These are phyloP conservation scores for Yarrowia sp. DNA, from an alignment of 805 yeast species.

Conservation along the genomic window DNA sequence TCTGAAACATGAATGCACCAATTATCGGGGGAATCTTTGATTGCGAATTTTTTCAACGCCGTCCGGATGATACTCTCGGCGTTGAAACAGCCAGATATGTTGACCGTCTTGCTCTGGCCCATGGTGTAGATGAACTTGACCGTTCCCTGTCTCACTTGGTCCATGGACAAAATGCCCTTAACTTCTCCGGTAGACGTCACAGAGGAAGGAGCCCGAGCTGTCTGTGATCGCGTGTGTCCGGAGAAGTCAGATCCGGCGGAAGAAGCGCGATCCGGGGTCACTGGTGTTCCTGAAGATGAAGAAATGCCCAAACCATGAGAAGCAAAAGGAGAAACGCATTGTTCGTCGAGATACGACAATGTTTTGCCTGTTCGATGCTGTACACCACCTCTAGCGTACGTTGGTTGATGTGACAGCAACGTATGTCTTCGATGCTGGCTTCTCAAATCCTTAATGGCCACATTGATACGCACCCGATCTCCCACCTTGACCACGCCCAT, in stretches of 20 bases:
- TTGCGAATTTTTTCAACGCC: conserved; percentile 53
- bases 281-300: conserved; percentile 6
- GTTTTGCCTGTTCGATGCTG: conserved; percentile 26
- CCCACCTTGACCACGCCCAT: conserved; percentile 78
- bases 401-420: neutral
- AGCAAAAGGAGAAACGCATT: conserved; percentile 32
- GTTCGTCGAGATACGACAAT: conserved; percentile 29
- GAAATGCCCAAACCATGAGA: conserved; percentile 18
- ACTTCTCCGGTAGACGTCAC: neutral
- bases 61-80: conserved; percentile 74
- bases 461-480: conserved; percentile 69
- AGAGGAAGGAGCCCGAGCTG: neutral
- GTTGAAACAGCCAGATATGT: conserved; percentile 74
- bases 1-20: conserved; percentile 52
- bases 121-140: conserved; percentile 72
- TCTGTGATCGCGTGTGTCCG: neutral
- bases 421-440: conserved; percentile 28
- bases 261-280: neutral
- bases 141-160: conserved; percentile 39
- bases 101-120: conserved; percentile 66
- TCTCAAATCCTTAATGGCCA: conserved; percentile 52
- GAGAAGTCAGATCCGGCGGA: conserved; percentile 2
- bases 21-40: conserved; percentile 35
- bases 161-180: conserved; percentile 42
- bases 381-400: neutral